These are phyloP conservation scores for Populus ilicifolia DNA, from an alignment of 345 rosid species.

Conservation along the genomic window DNA sequence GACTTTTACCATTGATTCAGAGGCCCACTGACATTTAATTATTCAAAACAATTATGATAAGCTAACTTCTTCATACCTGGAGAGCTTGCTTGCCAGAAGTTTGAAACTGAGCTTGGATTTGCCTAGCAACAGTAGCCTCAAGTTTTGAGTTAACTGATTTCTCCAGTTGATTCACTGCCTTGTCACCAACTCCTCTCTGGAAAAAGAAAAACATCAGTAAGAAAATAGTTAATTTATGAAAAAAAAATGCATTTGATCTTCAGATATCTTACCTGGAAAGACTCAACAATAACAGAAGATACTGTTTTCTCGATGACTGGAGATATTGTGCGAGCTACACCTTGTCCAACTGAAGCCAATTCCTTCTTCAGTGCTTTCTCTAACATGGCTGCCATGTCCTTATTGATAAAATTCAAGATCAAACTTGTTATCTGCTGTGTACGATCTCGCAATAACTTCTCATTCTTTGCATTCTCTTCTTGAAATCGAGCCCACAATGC, in stretches of 20 bases:
- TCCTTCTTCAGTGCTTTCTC: conserved; percentile 76
- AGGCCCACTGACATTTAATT: not conserved
- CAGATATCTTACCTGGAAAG: conserved; percentile 71
- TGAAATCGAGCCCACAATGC: conserved; percentile 79
- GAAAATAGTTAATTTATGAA: not conserved
- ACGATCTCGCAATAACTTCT: conserved; percentile 54
- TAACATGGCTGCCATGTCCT: conserved; percentile 52
- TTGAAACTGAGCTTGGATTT: conserved; percentile 86
- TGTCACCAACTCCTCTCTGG: conserved; percentile 88
- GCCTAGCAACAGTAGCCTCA: conserved; percentile 73
- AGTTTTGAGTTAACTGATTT: conserved; percentile 76
- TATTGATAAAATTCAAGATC: conserved; percentile 49
- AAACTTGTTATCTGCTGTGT: conserved; percentile 56
- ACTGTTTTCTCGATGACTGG: conserved; percentile 67
- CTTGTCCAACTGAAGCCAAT: conserved; percentile 48
- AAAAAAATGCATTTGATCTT: conserved; percentile 10
- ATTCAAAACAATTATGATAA: not conserved
- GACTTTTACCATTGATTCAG: not conserved
- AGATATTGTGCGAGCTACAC: conserved; percentile 47
- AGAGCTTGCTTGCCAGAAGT: conserved; percentile 92
- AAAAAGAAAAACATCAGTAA: conserved; percentile 21
- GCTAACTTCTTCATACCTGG: conserved; percentile 49
- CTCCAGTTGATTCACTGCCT: conserved; percentile 81
- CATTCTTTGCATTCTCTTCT: conserved; percentile 64
- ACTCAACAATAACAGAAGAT: conserved; percentile 59